Conservation (phyloP, 2,329 filamentous ascomycete genomes). For the Karstenula rhodostoma region DNA sequence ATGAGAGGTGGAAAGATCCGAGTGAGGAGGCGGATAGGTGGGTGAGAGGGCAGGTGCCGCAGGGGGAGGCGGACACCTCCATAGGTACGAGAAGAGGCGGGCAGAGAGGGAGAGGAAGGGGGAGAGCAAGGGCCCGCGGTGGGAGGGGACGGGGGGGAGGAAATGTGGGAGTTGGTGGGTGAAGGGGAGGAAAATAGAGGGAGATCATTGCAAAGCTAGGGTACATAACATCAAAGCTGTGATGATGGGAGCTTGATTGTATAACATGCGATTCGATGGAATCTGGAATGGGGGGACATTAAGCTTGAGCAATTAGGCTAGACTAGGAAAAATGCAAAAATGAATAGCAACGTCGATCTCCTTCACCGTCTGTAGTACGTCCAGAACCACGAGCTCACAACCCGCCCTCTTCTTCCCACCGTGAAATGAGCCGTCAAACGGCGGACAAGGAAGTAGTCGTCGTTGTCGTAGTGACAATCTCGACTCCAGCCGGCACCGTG, state of each 20-base stretch:
- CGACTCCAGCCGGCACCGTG: background rate
- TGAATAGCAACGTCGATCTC: background rate
- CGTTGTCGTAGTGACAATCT: background rate
- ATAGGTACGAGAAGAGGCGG: background rate
- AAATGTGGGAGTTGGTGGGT: background rate
- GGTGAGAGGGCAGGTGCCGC: constrained; percentile 24
- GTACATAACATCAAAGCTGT: too few species aligned
- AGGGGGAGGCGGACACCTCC: background rate
- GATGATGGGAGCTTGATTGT: too few species aligned
- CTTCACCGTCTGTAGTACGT: background rate
- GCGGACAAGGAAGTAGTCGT: background rate
- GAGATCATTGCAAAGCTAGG: too few species aligned
- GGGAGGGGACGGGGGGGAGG: background rate
- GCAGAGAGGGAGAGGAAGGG: background rate
- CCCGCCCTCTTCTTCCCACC: background rate
- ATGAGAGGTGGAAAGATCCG: constrained; percentile 52
- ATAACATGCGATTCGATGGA: too few species aligned
- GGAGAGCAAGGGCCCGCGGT: background rate
- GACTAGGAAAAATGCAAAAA: background rate
- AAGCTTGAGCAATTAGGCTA: background rate
- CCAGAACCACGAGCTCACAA: background rate
- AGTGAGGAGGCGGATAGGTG: constrained; percentile 34
- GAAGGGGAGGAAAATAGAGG: too few species aligned
- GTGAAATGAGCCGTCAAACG: background rate
- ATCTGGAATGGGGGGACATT: background rate